Evolutionary conservation across 306 rosid species (phyloP), one percentile per base, ranked within the genome.

Genomic region (Hippophae tibetana): DNA sequence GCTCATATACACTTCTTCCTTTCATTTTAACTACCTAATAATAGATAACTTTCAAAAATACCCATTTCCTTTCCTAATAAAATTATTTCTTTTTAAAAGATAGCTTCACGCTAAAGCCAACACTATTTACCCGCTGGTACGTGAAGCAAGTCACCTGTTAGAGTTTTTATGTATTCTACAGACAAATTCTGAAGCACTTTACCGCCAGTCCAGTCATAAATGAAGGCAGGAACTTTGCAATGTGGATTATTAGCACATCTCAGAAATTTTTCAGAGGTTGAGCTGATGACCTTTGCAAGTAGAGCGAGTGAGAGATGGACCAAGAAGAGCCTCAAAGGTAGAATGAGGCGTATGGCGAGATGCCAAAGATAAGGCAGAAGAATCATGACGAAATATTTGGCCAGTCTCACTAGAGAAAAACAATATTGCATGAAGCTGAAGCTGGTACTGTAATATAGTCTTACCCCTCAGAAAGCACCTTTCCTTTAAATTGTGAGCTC

Each of bases 391-490:
- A 70, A 66, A 69, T 58, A 51, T 65, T 60, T 71, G 70, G 55
- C 74, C 79, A 65, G 55, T 72, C 55, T 66, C 71, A 54, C 74
- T 54, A 71, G 60, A 68, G 73, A 68, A 72, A 72, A 66, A 66
- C 52, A 69, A 72, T 55, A 50, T 61, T 64, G 62, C 75, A 70
- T 69, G 75, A 60, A 69, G 69, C 69, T 64, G 58, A 66, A 56
- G 62, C 64, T 49, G 60, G 61, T 47, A 49, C 52, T 52, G 27
- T 31, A 31, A 40, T 54, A 56, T 43, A 51, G 67, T 48, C 69
- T 76, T 73, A 80, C 84, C 80, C 72, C 58, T 75, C 84, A 26
- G 57, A 42, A 46, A 76, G 58, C 49, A 56, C 49, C 76, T 76
- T 80, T 74, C 78, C 87, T 70, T 61, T 77, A 4, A 25, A 43